Evolutionary conservation across 768 basidiomycete species (phyloP).

Genomic region (Lactifluus volemus): DNA sequence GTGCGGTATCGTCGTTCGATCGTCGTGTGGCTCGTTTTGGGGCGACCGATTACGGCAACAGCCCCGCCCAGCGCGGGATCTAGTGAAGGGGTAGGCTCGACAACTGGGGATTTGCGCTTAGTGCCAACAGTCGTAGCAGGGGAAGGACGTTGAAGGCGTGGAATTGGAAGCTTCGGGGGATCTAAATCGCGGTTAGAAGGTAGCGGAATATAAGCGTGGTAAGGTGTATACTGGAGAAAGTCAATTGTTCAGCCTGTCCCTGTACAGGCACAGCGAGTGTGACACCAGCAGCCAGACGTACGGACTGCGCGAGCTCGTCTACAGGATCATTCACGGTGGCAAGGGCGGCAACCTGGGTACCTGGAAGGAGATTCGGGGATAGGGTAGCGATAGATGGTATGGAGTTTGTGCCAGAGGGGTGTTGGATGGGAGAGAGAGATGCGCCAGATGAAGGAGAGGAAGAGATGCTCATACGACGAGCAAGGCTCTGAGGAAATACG

Average conservation of each 20-base stretch:
- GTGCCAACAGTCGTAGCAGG: slow-evolving; percentile 28
- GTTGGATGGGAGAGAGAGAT: slow-evolving; percentile 42
- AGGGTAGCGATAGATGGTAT: neutral
- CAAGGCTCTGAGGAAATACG: slow-evolving; percentile 15
- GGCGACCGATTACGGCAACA: slow-evolving; percentile 31
- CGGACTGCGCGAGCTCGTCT: slow-evolving; percentile 31
- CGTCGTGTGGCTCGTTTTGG: slow-evolving; percentile 87
- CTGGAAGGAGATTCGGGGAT: slow-evolving; percentile 31
- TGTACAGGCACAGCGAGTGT: slow-evolving; percentile 32
- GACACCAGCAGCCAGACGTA: slow-evolving; percentile 31
- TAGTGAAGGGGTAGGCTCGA: slow-evolving; percentile 14
- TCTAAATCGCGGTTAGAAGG: slow-evolving; percentile 8
- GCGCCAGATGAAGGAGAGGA: slow-evolving; percentile 50
- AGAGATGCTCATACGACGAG: slow-evolving; percentile 43
- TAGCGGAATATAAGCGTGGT: neutral
- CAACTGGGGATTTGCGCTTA: slow-evolving; percentile 19
- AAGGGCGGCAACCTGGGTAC: slow-evolving; percentile 25
- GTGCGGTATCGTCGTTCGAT: slow-evolving; percentile 86
- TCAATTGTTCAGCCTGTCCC: slow-evolving; percentile 27
- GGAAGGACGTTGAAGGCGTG: slow-evolving; percentile 43
- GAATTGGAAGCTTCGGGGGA: slow-evolving; percentile 34
- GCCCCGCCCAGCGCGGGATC: slow-evolving; percentile 18
- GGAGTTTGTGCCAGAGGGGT: slow-evolving; percentile 29
- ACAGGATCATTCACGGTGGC: slow-evolving; percentile 24
- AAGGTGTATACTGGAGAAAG: slow-evolving; percentile 18